Base-by-base conservation (phyloP, 805 yeast species). In the Pichia phayaonensis region DNA sequence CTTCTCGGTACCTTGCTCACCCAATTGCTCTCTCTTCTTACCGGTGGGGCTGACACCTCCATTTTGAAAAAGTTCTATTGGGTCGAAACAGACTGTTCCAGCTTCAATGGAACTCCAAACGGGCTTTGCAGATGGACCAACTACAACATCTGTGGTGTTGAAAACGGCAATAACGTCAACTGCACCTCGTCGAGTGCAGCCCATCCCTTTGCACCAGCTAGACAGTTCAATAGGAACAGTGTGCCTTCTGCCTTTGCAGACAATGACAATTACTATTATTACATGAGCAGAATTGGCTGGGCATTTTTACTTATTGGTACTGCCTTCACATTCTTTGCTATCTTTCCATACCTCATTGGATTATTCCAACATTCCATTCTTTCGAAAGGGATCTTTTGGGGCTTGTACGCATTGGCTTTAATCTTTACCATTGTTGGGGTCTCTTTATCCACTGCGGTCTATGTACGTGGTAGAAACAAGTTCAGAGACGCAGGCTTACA, bases 161-260 rank as follows among this genome's bases (percentile, higher is more conserved):
- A 71, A 51, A 73, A 76, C 55, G 77, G 78, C 49, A 10, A 45
- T 2, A 73, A 80, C 66, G 43, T 58, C 27, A 62, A 73, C 56
- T 89, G 89, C 69, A 65, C 80, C 42, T 52, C 66, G 21, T 76
- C 75, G 61, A 63, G 66, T 44, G 85, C 97, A 20, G 97, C 87
- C n/a, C 83, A 75, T 68, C 89, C 96, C 42, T 80, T 90, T 63
- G 86, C 95, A 24, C 97, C 97, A 27, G 77, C 67, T 44, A 80
- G 79, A 59, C 87, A 88, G 71, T 89, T 89, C 59, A 72, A 83
- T 47, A 46, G 31, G 11, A 52, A 55, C 8, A 74, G 73, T 46
- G 74, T 84, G 46, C 95, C 95, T 24, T 36, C 61, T 3, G 68
- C 69, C 24, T 82, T 89, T 58, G 58, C 70, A 47, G 57, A 65